phyloP scores from a whole-genome alignment of 495 filamentous ascomycete species.

The Hypoxylon fragiforme region DNA sequence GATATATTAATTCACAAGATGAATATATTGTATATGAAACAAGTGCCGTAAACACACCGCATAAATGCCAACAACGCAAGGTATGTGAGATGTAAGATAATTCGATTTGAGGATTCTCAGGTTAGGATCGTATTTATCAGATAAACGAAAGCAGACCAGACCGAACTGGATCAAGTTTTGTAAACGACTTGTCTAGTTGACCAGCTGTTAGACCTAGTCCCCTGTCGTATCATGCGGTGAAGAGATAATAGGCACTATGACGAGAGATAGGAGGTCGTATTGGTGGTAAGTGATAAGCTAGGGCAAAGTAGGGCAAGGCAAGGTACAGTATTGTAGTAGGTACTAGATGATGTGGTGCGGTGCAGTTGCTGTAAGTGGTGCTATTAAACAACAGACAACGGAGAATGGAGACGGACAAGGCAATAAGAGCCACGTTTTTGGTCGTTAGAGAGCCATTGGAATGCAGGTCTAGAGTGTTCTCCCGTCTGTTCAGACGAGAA shows the following conservation, averaged over 20 bases:
- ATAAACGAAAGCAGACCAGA: slow-evolving; percentile 27
- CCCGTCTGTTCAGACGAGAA: slow-evolving; percentile 14
- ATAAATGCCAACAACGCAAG: slow-evolving; percentile 20
- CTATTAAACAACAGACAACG: slow-evolving; percentile 12
- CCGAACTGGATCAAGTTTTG: slow-evolving; percentile 15
- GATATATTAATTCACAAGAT: slow-evolving; percentile 15
- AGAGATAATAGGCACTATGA: slow-evolving; percentile 33
- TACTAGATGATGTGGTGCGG: slow-evolving; percentile 1
- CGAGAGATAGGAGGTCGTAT: slow-evolving; percentile 1
- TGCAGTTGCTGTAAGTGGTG: slow-evolving; percentile 5
- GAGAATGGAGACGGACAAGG: slow-evolving; percentile 29
- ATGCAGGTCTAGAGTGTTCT: slow-evolving; percentile 5
- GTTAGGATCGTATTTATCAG: slow-evolving; percentile 20
- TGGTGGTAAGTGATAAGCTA: slow-evolving; percentile 23
- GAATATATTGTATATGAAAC: too few species aligned
- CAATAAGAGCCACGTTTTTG: slow-evolving; percentile 21
- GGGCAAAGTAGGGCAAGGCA: neutral
- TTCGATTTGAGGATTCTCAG: slow-evolving; percentile 12
- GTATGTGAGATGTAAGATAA: neutral
- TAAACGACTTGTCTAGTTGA: slow-evolving; percentile 31
- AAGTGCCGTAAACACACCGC: slow-evolving; percentile 32
- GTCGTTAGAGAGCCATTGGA: slow-evolving; percentile 29
- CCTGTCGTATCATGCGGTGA: slow-evolving; percentile 34
- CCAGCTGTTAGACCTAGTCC: slow-evolving; percentile 24
- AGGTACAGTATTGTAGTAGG: too few species aligned